Percentiles rank a stretch among this genome's conserved stretches.
Evolutionary conservation across 257 asterid species (phyloP).

Genomic region (Ligustrum vulgare): DNA sequence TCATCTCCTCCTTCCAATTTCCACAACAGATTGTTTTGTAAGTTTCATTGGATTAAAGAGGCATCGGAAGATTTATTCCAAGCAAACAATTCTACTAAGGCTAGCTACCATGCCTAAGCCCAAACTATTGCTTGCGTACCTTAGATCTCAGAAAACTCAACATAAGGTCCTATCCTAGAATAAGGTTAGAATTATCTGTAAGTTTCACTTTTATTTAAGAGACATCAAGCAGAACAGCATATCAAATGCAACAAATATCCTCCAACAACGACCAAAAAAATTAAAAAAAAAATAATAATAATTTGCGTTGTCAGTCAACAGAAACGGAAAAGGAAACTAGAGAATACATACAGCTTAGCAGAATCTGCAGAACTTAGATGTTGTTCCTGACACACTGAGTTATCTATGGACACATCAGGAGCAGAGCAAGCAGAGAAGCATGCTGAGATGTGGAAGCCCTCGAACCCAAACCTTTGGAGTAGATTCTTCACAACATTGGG

Average conservation of each 20-base stretch:
- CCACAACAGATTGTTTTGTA: neutral
- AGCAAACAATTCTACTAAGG: neutral
- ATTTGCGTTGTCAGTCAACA: neutral
- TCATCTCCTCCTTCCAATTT: no score
- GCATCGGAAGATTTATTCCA: neutral
- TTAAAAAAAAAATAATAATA: no score
- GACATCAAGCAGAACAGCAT: neutral
- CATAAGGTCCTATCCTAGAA: neutral
- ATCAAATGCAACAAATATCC: neutral
- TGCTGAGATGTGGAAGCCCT: conserved; percentile 45
- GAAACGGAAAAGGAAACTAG: conserved; percentile 18
- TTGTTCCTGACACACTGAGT: conserved; percentile 44
- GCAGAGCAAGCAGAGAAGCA: conserved; percentile 61
- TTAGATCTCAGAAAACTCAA: neutral
- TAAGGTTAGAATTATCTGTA: neutral
- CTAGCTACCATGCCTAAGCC: neutral
- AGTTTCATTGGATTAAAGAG: neutral
- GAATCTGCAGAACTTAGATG: conserved; percentile 48
- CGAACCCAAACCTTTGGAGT: conserved; percentile 48
- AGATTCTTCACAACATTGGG: conserved; percentile 52
- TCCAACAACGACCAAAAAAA: neutral
- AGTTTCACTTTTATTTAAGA: neutral
- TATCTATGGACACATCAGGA: conserved; percentile 59
- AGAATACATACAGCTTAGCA: conserved; percentile 57
- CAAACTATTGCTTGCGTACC: neutral